A percentile compares a stretch with the other conserved stretches of the same genome.
phyloP scores from a whole-genome alignment of 805 yeast genomes.

The Candida ascalaphidarum region DNA sequence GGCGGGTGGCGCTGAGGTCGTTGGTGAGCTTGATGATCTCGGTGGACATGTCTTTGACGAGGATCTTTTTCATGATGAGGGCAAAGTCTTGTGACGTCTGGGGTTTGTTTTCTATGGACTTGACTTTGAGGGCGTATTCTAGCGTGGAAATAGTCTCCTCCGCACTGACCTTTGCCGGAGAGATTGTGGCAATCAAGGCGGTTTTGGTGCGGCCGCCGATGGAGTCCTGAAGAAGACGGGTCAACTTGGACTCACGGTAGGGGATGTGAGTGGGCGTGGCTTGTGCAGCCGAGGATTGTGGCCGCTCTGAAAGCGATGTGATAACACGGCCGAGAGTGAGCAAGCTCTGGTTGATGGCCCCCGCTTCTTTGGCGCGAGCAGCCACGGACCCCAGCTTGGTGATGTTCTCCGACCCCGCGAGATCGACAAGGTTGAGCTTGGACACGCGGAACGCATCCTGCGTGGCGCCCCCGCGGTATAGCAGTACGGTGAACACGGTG shows the following conservation, averaged over 20 bases:
- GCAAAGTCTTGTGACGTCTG: conserved; percentile 37
- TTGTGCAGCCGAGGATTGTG: too few relatives aligned
- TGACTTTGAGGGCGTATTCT: conserved; percentile 84
- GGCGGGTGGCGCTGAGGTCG: conserved; percentile 55
- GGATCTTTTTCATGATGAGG: conserved; percentile 41
- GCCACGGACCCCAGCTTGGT: conserved; percentile 79
- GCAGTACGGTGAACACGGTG: conserved; percentile 59
- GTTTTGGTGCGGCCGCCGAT: conserved; percentile 87
- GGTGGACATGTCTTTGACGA: conserved; percentile 43
- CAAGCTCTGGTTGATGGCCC: conserved; percentile 82
- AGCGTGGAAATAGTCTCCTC: conserved; percentile 81
- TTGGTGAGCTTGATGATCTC: conserved; percentile 47
- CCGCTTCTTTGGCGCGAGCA: conserved; percentile 88
- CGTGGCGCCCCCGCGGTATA: conserved; percentile 32
- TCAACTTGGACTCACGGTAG: conserved; percentile 73
- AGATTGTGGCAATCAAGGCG: conserved; percentile 76
- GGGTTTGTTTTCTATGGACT: conserved; percentile 60
- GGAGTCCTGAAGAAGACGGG: conserved; percentile 68
- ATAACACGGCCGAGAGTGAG: conserved; percentile 86
- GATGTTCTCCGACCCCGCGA: conserved; percentile 93
- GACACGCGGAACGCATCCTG: conserved; percentile 32
- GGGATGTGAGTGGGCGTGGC: conserved; percentile 55
- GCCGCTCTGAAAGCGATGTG: conserved; percentile 36
- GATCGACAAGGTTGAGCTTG: conserved; percentile 78
- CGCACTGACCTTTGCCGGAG: conserved; percentile 70